These are phyloP conservation scores for Hypoxylon trugodes DNA, from an alignment of 495 filamentous ascomycete species.

Conservation along the genomic window DNA sequence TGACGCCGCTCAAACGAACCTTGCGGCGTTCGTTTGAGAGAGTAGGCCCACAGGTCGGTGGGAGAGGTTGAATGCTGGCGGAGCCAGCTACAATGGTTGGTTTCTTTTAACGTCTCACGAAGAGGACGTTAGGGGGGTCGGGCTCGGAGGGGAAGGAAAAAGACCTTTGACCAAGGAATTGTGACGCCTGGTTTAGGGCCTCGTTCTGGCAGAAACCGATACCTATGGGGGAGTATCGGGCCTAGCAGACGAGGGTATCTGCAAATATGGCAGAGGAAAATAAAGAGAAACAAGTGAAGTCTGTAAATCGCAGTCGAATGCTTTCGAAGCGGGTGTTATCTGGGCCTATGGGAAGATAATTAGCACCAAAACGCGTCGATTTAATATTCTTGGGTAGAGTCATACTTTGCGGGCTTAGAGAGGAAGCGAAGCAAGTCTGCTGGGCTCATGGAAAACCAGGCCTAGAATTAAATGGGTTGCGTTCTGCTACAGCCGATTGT, in stretches of 20 bases:
- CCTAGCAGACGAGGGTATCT: constrained; percentile 89
- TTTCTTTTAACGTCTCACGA: constrained; percentile 61
- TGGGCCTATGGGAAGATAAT: constrained; percentile 67
- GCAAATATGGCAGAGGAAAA: constrained; percentile 49
- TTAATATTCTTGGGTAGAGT: constrained; percentile 21
- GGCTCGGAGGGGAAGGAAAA: constrained; percentile 81
- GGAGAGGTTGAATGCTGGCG: constrained; percentile 57
- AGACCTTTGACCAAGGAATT: constrained; percentile 85
- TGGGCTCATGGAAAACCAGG: constrained; percentile 78
- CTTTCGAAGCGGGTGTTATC: constrained; percentile 75
- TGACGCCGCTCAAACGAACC: constrained; percentile 89
- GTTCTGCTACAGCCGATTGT: constrained; percentile 27
- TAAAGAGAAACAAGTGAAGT: constrained; percentile 3
- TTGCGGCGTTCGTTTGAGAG: constrained; percentile 87
- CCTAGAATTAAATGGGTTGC: constrained; percentile 9
- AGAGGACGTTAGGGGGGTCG: constrained; percentile 85
- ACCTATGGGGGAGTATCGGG: constrained; percentile 83
- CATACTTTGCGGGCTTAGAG: constrained; percentile 95
- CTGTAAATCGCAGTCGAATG: constrained; percentile 10
- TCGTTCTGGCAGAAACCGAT: constrained; percentile 86
- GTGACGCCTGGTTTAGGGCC: constrained; percentile 72
- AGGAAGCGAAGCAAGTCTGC: constrained; percentile 93
- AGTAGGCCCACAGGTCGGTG: constrained; percentile 88
- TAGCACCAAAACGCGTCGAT: constrained; percentile 6
- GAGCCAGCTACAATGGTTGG: constrained; percentile 63